Conservation (phyloP, 768 basidiomycete genomes). For the Ramaria sp. region DNA sequence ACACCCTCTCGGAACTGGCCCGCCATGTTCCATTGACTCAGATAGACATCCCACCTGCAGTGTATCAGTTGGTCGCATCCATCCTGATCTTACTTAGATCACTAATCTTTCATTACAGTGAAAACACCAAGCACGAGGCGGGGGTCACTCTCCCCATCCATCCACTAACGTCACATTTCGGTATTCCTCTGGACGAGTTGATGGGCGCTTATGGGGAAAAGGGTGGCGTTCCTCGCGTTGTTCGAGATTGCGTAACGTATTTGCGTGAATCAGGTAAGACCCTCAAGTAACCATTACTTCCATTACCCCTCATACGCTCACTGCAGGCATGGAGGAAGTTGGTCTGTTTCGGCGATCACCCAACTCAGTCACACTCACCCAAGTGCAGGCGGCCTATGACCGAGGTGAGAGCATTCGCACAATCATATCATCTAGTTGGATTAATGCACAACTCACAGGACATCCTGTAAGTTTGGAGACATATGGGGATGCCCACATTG, state of each 20-base stretch:
- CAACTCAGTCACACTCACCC: slow-evolving; percentile 52
- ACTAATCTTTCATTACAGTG: slow-evolving; percentile 31
- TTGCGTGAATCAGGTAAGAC: slow-evolving; percentile 45
- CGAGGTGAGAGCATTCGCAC: slow-evolving; percentile 35
- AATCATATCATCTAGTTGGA: not conserved
- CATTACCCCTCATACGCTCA: not conserved
- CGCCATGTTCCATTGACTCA: slow-evolving; percentile 73
- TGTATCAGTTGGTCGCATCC: slow-evolving; percentile 57
- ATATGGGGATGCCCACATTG: slow-evolving; percentile 69
- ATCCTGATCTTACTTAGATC: not conserved
- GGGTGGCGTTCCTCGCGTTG: slow-evolving; percentile 69
- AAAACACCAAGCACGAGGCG: slow-evolving; percentile 67
- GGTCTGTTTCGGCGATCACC: slow-evolving; percentile 82
- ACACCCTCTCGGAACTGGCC: slow-evolving; percentile 71
- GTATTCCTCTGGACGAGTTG: slow-evolving; percentile 69
- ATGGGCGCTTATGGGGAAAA: slow-evolving; percentile 83
- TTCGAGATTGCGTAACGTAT: slow-evolving; percentile 66
- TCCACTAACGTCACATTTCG: slow-evolving; percentile 56
- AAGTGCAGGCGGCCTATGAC: slow-evolving; percentile 79
- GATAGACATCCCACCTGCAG: slow-evolving; percentile 74
- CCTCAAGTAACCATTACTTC: not conserved
- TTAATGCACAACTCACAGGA: slow-evolving; percentile 28
- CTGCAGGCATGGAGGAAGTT: slow-evolving; percentile 50
- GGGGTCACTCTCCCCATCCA: slow-evolving; percentile 58
- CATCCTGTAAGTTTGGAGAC: slow-evolving; percentile 70